phyloP scores from a whole-genome alignment of 345 rosid species.

The Camelina laxa region DNA sequence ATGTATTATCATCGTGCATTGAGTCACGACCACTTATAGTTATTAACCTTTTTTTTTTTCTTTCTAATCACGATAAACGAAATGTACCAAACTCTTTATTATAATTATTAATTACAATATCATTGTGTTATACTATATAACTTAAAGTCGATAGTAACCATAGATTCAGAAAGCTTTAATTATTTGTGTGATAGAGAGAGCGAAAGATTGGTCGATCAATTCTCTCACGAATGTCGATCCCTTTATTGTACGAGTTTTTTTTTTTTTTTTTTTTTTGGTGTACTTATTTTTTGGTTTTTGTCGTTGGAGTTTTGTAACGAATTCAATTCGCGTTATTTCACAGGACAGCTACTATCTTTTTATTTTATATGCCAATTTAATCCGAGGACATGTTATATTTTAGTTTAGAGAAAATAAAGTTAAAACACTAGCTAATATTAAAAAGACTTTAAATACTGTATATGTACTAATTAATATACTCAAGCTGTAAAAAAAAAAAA shows the following conservation, averaged over 20 bases:
- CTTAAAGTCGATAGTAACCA: slow-evolving; percentile 26
- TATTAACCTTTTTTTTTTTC: slow-evolving; percentile 15
- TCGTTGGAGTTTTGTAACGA: slow-evolving; percentile 34
- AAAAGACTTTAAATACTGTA: background rate
- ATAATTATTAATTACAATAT: slow-evolving; percentile 21
- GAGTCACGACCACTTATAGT: slow-evolving; percentile 41
- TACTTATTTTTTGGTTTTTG: slow-evolving; percentile 35
- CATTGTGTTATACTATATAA: slow-evolving; percentile 7
- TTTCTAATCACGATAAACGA: slow-evolving; percentile 36
- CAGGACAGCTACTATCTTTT: slow-evolving; percentile 7
- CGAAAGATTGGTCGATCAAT: slow-evolving; percentile 29
- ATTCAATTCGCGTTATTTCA: slow-evolving; percentile 24
- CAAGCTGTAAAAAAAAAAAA: background rate
- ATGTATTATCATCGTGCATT: slow-evolving; percentile 40
- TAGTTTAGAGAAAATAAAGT: background rate
- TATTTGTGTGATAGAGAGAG: slow-evolving; percentile 34
- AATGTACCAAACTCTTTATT: slow-evolving; percentile 33
- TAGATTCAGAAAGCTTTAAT: slow-evolving; percentile 32
- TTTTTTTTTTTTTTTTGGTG: background rate
- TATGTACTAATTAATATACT: background rate
- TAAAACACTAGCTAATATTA: slow-evolving; percentile 9
- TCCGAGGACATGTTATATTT: background rate
- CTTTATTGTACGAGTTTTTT: slow-evolving; percentile 28
- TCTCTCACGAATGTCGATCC: slow-evolving; percentile 32
- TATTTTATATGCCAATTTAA: background rate